Percentiles rank a stretch among this genome's conserved stretches.
phyloP scores from a whole-genome alignment of 2,329 filamentous ascomycete species.

The Diaporthe sp. region DNA sequence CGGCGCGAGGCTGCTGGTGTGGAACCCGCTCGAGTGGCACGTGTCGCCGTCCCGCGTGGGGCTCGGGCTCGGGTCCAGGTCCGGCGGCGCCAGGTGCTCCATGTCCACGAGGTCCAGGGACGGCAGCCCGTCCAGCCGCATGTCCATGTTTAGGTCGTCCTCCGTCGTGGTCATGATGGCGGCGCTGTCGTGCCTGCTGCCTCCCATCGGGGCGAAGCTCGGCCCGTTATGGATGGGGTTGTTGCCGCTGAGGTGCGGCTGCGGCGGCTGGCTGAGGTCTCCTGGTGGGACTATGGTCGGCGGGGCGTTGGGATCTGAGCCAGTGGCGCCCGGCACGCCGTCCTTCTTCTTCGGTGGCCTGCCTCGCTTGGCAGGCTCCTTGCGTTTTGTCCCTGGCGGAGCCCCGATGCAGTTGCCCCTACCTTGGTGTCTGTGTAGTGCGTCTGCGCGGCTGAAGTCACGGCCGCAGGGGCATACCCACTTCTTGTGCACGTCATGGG shows the following conservation, averaged over 20 bases:
- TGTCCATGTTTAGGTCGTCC: constrained; percentile 22
- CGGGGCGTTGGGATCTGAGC: constrained; percentile 14
- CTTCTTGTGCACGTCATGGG: constrained; percentile 95
- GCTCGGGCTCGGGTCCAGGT: constrained; percentile 38
- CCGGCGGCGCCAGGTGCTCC: constrained; percentile 33
- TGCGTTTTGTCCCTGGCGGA: constrained; percentile 81
- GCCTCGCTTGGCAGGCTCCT: constrained; percentile 70
- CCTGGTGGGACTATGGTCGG: constrained; percentile 23
- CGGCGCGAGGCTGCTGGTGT: constrained; percentile 35
- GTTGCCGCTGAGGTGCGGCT: constrained; percentile 25
- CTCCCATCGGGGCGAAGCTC: constrained; percentile 36
- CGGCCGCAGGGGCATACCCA: constrained; percentile 96
- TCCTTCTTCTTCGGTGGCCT: constrained; percentile 68
- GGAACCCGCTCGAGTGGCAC: constrained; percentile 32
- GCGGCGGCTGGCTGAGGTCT: constrained; percentile 36
- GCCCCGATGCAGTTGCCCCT: constrained; percentile 97
- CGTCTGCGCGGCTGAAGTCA: constrained; percentile 94
- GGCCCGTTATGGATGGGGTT: constrained; percentile 28
- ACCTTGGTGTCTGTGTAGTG: constrained; percentile 92
- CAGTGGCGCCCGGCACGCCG: constrained; percentile 14
- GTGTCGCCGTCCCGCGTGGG: constrained; percentile 30
- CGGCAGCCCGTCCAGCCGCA: constrained; percentile 22
- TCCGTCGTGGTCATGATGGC: constrained; percentile 31
- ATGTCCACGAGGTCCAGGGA: constrained; percentile 26
- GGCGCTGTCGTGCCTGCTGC: constrained; percentile 23